A percentile compares a stretch with the other conserved stretches of the same genome.
Evolutionary conservation across 2,329 filamentous ascomycete genomes (phyloP).

Genomic region (Paecilomyces formosus): DNA sequence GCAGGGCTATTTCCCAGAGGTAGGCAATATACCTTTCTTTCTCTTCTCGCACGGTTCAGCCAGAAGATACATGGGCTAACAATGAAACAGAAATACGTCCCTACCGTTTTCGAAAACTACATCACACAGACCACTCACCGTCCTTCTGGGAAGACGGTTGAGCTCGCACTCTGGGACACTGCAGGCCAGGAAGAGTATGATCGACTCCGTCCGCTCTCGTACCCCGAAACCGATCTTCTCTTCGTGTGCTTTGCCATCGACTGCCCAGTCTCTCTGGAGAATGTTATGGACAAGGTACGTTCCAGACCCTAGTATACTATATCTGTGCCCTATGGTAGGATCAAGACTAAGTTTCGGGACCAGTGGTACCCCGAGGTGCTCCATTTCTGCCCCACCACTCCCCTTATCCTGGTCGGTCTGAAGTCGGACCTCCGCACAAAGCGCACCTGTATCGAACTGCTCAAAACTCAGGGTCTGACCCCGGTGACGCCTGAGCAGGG

Average conservation of each 20-base stretch:
- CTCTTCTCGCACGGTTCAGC: not conserved
- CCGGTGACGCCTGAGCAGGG: constrained; percentile 91
- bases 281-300: constrained; percentile 94
- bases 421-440: constrained; percentile 96
- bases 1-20: constrained; percentile 98
- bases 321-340: constrained; percentile 1
- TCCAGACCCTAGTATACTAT: not conserved
- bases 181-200: constrained; percentile 99
- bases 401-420: constrained; percentile 87
- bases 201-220: constrained; percentile 86
- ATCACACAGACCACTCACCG: constrained; percentile 93
- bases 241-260: constrained; percentile 99
- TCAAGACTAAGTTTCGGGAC: constrained; percentile 5
- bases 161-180: constrained; percentile 96
- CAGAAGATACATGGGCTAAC: not conserved
- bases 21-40: constrained; percentile 36
- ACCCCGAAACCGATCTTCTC: constrained; percentile 94
- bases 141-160: constrained; percentile 83
- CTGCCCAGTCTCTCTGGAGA: constrained; percentile 95
- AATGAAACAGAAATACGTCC: constrained; percentile 83
- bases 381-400: constrained; percentile 97
- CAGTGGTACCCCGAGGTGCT: constrained; percentile 99
- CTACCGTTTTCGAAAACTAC: constrained; percentile 99
- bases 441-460: constrained; percentile 94
- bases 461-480: constrained; percentile 94